A percentile compares a stretch with the other conserved stretches of the same genome.
phyloP scores from a whole-genome alignment of 2,329 filamentous ascomycete species.

The Colletotrichum cuscutae region DNA sequence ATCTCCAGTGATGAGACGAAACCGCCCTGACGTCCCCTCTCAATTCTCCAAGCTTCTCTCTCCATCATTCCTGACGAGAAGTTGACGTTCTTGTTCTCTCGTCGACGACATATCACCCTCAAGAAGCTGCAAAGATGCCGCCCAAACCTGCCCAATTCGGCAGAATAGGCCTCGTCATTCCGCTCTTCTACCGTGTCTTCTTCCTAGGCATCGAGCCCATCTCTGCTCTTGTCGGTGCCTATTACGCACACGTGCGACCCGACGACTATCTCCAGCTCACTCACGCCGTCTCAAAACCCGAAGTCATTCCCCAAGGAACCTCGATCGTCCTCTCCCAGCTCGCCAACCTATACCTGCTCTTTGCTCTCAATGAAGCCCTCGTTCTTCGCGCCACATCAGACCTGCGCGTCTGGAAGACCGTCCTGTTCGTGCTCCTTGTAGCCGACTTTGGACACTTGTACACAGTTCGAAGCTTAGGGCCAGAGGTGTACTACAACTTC shows the following conservation, averaged over 20 bases:
- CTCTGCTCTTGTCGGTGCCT: constrained; percentile 63
- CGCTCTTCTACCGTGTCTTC: constrained; percentile 74
- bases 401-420: constrained; percentile 74
- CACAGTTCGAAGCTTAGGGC: constrained; percentile 69
- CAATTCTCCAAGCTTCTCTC: neutral
- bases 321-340: constrained; percentile 78
- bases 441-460: constrained; percentile 84
- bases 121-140: constrained; percentile 26
- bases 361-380: constrained; percentile 80
- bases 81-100: neutral
- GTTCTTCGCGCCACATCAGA: constrained; percentile 77
- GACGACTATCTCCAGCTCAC: constrained; percentile 72
- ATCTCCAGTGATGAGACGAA: constrained; percentile 29
- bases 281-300: constrained; percentile 61
- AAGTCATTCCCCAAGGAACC: constrained; percentile 66
- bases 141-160: constrained; percentile 32
- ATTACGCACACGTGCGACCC: constrained; percentile 61
- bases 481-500: constrained; percentile 71
- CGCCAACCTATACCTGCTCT: constrained; percentile 81
- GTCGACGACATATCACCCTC: neutral
- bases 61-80: neutral
- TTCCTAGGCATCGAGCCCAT: constrained; percentile 78
- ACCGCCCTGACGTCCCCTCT: constrained; percentile 8
- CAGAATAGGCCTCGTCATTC: constrained; percentile 58
- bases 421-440: constrained; percentile 74